phyloP scores from a whole-genome alignment of 208 protist genomes.

The Trichomonas gallinae region DNA sequence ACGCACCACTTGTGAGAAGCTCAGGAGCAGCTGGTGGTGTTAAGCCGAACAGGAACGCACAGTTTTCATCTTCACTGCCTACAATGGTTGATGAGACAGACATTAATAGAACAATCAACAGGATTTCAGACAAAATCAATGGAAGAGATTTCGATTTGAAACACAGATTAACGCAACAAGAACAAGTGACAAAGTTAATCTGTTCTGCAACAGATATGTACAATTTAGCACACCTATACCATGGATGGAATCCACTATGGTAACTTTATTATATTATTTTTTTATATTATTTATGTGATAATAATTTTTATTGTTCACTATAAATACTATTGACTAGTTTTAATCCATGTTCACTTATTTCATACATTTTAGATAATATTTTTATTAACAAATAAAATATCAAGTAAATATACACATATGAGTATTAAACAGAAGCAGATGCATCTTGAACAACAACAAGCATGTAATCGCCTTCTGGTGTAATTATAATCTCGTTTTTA shows the following conservation, averaged over 20 bases:
- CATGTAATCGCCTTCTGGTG: not conserved
- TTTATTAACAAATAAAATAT: too few relatives aligned
- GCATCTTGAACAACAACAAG: slow-evolving; percentile 12
- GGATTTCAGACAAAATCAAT: slow-evolving; percentile 1
- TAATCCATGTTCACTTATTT: too few relatives aligned
- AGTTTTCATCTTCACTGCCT: not conserved
- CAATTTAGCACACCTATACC: not conserved
- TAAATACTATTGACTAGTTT: not conserved
- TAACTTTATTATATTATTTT: not conserved
- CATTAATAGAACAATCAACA: not conserved
- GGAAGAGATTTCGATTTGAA: not conserved
- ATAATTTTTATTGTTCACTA: not conserved
- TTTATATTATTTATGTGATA: not conserved
- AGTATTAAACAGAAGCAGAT: not conserved
- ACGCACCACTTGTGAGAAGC: not conserved
- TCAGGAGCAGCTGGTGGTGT: not conserved
- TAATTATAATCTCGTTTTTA: slow-evolving; percentile 15
- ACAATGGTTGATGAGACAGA: not conserved
- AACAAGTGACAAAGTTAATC: not conserved
- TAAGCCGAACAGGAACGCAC: not conserved
- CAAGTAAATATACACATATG: too few relatives aligned
- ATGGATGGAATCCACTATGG: slow-evolving; percentile 7
- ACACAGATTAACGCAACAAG: not conserved
- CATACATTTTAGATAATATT: too few relatives aligned
- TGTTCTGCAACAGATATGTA: not conserved